Evolutionary conservation across 345 rosid genomes (phyloP), one percentile per base, ranked within the genome.

Genomic region (Murraya koenigii): DNA sequence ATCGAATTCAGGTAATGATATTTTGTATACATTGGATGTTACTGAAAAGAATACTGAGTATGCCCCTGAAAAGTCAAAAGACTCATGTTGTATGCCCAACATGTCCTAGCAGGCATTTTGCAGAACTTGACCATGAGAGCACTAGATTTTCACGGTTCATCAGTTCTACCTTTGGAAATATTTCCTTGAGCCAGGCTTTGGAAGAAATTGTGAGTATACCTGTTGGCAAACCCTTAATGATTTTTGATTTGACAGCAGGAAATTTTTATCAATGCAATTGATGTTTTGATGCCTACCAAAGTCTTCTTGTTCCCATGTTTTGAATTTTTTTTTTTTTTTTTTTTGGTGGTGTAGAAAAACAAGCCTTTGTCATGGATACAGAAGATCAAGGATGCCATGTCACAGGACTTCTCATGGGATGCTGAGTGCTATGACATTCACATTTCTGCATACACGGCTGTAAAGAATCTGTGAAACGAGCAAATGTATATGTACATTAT

Each of bases 351-450:
- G 75, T 25, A 92, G 94, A 86, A 38, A 61, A 88, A 81, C 77
- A 82, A 82, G 67, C 86, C 85, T 11, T 86, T 74, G 11, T 67
- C 66, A 65, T 92, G 97, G 97, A 79, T 82, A 49, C 74, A 25
- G 71, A 89, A 73, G 82, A 85, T 89, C 36, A 75, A 1, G 58
- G 87, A 85, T 58, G 90, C 86, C 55, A 93, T 91, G 97, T 78
- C 71, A 11, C 80, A 80, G 81, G 94, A 93, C 83, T 90, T 88
- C 81, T 90, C 92, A 19, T 90, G 90, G 92, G 89, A 85, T 60
- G 87, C 81, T 60, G 92, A 90, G 60, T 84, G 91, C 81, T 85
- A 23, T 32, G 89, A 93, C 49, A 26, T 87, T 79, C 94, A 91
- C 70, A 69, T 89, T 79, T 90, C 93, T 52, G 94, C 93, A 25